Conservation (phyloP, 768 basidiomycete genomes). For the Lentinus brumalis region DNA sequence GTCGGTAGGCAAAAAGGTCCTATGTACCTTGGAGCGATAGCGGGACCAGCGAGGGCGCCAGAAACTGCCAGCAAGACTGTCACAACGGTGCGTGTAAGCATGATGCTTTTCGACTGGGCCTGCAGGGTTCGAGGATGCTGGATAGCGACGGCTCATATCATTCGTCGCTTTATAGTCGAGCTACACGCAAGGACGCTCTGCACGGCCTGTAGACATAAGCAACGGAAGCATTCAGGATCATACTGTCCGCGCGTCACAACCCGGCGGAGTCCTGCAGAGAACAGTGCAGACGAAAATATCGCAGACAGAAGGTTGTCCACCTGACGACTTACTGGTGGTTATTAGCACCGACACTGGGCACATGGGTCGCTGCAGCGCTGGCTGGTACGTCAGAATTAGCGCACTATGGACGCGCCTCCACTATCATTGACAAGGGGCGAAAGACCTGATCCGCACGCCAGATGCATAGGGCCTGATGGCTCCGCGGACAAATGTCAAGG, state of each 20-base stretch:
- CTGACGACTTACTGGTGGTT: not conserved
- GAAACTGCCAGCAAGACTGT: conserved; percentile 31
- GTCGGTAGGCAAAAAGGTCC: too few relatives aligned
- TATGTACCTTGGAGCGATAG: conserved; percentile 23
- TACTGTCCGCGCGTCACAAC: not conserved
- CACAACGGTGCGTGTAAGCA: conserved; percentile 13
- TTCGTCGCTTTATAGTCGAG: not conserved
- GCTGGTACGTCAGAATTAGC: not conserved
- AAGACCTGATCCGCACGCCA: not conserved
- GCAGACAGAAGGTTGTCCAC: not conserved
- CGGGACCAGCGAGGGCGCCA: conserved; percentile 32
- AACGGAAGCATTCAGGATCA: not conserved
- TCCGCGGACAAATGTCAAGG: too few relatives aligned
- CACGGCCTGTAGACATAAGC: conserved; percentile 6
- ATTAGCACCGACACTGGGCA: not conserved
- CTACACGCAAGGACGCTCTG: not conserved
- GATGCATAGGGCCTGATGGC: not conserved
- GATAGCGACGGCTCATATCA: too few relatives aligned
- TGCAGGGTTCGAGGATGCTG: not conserved
- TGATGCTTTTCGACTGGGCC: not conserved
- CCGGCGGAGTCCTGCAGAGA: not conserved
- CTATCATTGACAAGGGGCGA: not conserved
- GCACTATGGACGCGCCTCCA: not conserved
- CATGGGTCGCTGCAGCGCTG: not conserved
- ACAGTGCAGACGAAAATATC: not conserved